Evolutionary conservation across 225 moss, liverwort and hornwort species (phyloP), one percentile per base, ranked within the genome.

Genomic region (Polytrichum commune): DNA sequence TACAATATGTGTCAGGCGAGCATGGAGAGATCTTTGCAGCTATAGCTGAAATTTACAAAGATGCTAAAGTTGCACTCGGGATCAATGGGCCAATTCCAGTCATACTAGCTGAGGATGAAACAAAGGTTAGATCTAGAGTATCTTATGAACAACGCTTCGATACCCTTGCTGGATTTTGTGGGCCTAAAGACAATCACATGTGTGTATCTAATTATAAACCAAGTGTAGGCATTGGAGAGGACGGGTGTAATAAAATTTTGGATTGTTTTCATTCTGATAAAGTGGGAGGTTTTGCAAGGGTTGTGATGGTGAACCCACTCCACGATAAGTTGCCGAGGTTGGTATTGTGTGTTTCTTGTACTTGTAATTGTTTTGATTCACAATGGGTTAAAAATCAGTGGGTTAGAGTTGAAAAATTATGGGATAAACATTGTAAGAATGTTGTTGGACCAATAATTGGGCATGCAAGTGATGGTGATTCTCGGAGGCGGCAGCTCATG

Each of bases 391-490:
- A 3, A 8, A 26, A 53, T 2, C 53, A 72, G 26, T 72, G 63
- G 63, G 5, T 4, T 5, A 0, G 29, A 7, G 30, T 70, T 2
- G 19, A 29, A 4, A 0, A 18, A 6, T 24, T 70, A 1, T 29
- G 69, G 60, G 7, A 60, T 19, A 57, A 22, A 28, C 22, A 69
- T 8, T 57, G 3, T 53, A 25, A 1, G 63, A 3, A 4, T 30
- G 3, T 65, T 65, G 28, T 65, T 27, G 65, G 65, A 10, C 65
- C 65, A 1, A 65, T 72, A 18, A 18, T 63, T 19, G 72, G 63
- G 0, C 46, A 63, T 72, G 72, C 4, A 0, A 46, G 63, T 30
- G 66, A 66, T 18, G 46, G 68, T 1, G 46, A 75, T 68, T 38
- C 10, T 27, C 35, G 53, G 4, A 62, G 29, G 61, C 23, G 19